Base-by-base conservation (phyloP, 2,329 filamentous ascomycete species). In the Alternaria sp. region DNA sequence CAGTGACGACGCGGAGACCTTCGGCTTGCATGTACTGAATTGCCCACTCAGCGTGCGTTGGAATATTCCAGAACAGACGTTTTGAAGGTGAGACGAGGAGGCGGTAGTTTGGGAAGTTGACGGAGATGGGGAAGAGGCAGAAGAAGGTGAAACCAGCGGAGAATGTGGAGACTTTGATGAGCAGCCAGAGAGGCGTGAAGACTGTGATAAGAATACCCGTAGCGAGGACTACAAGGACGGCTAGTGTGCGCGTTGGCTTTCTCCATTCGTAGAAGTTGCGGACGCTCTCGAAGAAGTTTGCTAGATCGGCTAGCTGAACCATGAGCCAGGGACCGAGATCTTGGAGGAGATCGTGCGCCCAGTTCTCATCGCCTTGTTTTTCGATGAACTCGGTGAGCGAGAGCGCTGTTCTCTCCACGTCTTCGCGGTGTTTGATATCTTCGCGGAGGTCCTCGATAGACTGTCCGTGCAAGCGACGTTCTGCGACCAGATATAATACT, bases 261-360 rank as follows among this genome's bases (percentile, higher is more conserved):
- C 71, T 64, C 70, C 78, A 81, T 57, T 79, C 76, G 54, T 79
- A 80, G 55, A 80, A 79, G 49, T 78, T 80, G 51, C 75, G 73
- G 22, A 70, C 48, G 2, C 66, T 67, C 59, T 80, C 76, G 36
- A 79, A 72, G 20, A 76, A 61, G 42, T 77, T 78, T 2, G 75
- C 73, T 16, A 77, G 16, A 49, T 80, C 78, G 9, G 65, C 68
- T 6, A 80, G 55, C 58, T 79, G 73, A 4, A 79, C 43, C 69
- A 79, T 74, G 5, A 78, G 51, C 66, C 69, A 75, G 2, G 78
- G 76, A 1, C 78, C 77, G 0, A 74, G 38, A 3, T 60, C 62
- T 43, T 69, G 46, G 2, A 73, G 48, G n/a, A 76, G 56, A 0
- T 71, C 62, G 42, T 76, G 64, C 4, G 77, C 66, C 78, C 78